Conservation (phyloP, 208 protist genomes). For the Trypanosoma congolense region DNA sequence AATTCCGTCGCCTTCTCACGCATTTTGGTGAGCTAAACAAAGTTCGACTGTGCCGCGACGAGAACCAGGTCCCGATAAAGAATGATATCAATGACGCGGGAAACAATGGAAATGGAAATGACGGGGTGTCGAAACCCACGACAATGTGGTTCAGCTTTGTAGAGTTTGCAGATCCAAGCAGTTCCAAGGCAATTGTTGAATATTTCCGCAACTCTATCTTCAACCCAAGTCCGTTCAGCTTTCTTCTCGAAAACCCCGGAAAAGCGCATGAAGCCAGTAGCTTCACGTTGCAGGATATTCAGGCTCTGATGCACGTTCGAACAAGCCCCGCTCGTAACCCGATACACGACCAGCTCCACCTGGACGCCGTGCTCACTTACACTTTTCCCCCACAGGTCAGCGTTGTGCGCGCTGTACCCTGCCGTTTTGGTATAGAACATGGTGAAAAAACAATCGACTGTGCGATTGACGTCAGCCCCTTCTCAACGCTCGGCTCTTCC, state of each 20-base stretch:
- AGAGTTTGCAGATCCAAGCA: conserved; percentile 50
- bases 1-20: conserved; percentile 67
- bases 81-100: neutral
- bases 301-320: conserved; percentile 39
- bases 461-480: neutral
- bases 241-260: conserved; percentile 30
- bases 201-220: conserved; percentile 75
- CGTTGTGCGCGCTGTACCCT: conserved; percentile 27
- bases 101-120: neutral
- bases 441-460: conserved; percentile 28
- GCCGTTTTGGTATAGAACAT: conserved; percentile 34
- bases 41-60: conserved; percentile 72
- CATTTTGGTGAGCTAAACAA: conserved; percentile 85
- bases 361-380: conserved; percentile 46
- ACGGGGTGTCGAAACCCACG: conserved; percentile 18
- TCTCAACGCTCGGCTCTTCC: neutral
- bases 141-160: conserved; percentile 71
- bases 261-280: conserved; percentile 7
- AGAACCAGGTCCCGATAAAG: conserved; percentile 42
- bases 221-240: conserved; percentile 41
- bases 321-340: conserved; percentile 66
- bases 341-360: conserved; percentile 64
- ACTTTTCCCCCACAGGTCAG: conserved; percentile 3
- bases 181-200: conserved; percentile 73
- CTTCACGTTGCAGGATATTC: conserved; percentile 33